These are phyloP conservation scores for Trichoderma simmonsii DNA, from an alignment of 2,329 filamentous ascomycete species.

Conservation along the genomic window DNA sequence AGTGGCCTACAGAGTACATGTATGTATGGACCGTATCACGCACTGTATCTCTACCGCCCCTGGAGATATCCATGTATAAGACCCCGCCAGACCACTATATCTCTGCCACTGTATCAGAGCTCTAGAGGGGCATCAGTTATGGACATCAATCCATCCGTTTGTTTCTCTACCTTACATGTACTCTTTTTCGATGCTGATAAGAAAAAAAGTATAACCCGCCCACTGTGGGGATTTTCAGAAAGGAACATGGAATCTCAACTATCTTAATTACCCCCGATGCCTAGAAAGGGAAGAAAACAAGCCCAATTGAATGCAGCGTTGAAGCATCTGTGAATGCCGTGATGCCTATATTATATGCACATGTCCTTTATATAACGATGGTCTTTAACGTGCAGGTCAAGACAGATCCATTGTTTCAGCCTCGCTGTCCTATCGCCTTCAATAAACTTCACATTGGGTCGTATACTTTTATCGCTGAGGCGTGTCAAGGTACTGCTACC, in stretches of 20 bases:
- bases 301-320: background rate
- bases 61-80: background rate
- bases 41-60: background rate
- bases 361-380: background rate
- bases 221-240: background rate
- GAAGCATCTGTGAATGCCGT: background rate
- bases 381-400: no score
- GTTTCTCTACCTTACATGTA: background rate
- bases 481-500: background rate
- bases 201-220: background rate
- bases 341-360: background rate
- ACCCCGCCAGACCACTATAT: background rate
- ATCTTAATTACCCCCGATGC: no score
- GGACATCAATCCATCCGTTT: background rate
- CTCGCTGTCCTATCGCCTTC: background rate
- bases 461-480: background rate
- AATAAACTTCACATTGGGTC: background rate
- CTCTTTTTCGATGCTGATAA: background rate
- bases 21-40: no score
- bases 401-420: background rate
- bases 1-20: no score
- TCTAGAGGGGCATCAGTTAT: background rate
- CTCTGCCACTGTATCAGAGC: background rate
- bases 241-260: background rate
- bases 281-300: background rate